Evolutionary conservation across 1,284 basidiomycete genomes (phyloP).

Genomic region (Sporisorium graminicola): DNA sequence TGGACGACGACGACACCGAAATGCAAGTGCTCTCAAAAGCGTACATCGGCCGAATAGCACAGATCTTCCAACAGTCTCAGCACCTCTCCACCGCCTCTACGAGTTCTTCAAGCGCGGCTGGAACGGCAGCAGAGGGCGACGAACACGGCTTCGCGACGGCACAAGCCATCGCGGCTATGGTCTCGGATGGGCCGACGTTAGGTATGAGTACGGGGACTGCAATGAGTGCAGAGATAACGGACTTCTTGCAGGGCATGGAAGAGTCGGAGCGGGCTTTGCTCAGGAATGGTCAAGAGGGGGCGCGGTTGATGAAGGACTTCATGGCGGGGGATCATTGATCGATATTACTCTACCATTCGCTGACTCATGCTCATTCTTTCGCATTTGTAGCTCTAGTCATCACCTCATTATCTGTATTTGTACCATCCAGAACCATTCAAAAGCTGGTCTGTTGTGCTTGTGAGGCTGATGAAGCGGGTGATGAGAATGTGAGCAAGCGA

Average conservation of each 20-base stretch:
- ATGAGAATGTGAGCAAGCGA: background rate
- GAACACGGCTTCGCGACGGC: conserved; percentile 30
- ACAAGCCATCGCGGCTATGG: conserved; percentile 50
- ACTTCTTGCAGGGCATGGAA: conserved; percentile 62
- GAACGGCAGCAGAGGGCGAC: conserved; percentile 14
- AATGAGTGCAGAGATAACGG: conserved; percentile 59
- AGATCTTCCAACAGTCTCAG: conserved; percentile 63
- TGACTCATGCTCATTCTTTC: background rate
- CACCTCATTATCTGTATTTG: conserved; percentile 17
- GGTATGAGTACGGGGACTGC: conserved; percentile 46
- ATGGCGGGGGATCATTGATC: conserved; percentile 34
- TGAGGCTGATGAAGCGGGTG: background rate
- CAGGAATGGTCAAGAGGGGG: conserved; percentile 46
- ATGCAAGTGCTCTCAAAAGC: conserved; percentile 58
- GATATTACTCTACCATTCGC: background rate
- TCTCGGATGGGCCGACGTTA: conserved; percentile 45
- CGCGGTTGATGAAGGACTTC: conserved; percentile 52
- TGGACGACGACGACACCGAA: conserved; percentile 58
- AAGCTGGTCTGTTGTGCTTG: no score
- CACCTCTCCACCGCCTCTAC: conserved; percentile 45
- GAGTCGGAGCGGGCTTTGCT: conserved; percentile 52
- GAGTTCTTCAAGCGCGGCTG: conserved; percentile 2
- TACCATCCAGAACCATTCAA: background rate
- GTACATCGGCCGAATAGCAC: conserved; percentile 55
- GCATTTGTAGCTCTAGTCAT: no score